A percentile compares a stretch with the other conserved stretches of the same genome.
These are phyloP conservation scores for Syncephalis plumigaleata DNA, from an alignment of 371 early-diverging fungal species.

Conservation along the genomic window DNA sequence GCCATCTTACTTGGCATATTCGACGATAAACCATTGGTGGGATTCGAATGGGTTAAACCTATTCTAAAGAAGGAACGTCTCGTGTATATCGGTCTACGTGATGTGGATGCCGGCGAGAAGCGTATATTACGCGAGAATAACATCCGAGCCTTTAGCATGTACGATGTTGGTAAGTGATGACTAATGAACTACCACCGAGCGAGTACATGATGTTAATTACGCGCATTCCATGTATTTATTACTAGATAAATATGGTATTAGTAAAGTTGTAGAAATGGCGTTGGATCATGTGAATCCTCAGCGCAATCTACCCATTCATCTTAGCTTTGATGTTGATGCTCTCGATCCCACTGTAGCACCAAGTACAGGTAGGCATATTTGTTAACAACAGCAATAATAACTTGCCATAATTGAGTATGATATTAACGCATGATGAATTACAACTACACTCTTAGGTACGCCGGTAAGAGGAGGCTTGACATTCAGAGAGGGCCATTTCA, in stretches of 20 bases:
- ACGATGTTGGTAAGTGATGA: constrained; percentile 48
- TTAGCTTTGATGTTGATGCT: constrained; percentile 92
- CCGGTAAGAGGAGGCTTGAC: constrained; percentile 94
- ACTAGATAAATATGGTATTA: constrained; percentile 71
- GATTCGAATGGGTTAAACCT: constrained; percentile 73
- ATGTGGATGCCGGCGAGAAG: constrained; percentile 81
- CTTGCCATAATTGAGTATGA: background rate
- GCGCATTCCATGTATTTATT: too few relatives aligned
- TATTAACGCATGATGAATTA: background rate
- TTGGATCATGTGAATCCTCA: constrained; percentile 75
- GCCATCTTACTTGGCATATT: constrained; percentile 80
- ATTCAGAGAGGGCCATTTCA: constrained; percentile 77
- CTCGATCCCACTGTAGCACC: constrained; percentile 90
- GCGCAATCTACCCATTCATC: constrained; percentile 68
- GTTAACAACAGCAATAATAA: background rate
- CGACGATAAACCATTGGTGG: constrained; percentile 19
- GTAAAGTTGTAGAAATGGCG: constrained; percentile 87
- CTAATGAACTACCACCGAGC: too few relatives aligned
- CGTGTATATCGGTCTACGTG: constrained; percentile 92
- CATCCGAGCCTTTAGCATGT: constrained; percentile 92
- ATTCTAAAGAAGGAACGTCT: constrained; percentile 55
- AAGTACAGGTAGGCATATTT: constrained; percentile 48
- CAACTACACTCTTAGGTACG: constrained; percentile 30
- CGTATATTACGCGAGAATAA: constrained; percentile 49
- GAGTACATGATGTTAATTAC: too few relatives aligned